Percentiles rank a stretch among this genome's conserved stretches.
Conservation (phyloP, 1,284 basidiomycete genomes). For the Sanguinoderma infundibulare region DNA sequence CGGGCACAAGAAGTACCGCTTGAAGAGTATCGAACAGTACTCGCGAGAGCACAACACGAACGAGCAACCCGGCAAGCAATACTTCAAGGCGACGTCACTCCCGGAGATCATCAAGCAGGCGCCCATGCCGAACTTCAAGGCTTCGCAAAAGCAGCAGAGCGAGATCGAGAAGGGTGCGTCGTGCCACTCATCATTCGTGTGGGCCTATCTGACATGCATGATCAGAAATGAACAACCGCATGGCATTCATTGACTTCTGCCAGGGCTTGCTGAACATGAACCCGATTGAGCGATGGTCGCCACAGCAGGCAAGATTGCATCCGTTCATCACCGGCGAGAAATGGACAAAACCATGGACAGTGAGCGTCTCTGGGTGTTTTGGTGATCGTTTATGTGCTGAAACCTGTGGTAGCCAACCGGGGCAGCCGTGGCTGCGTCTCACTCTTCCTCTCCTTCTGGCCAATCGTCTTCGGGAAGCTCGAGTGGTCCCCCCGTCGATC, state of each 20-base stretch:
- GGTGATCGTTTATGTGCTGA: conserved; percentile 8
- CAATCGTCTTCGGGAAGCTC: conserved; percentile 8
- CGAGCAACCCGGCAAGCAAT: conserved; percentile 98
- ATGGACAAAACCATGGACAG: conserved; percentile 86
- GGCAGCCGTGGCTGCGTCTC: conserved; percentile 32
- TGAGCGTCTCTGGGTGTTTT: conserved; percentile 45
- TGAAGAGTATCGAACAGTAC: conserved; percentile 96
- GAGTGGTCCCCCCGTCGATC: conserved; percentile 46
- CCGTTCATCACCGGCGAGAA: conserved; percentile 99
- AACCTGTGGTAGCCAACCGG: conserved; percentile 49
- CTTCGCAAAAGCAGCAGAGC: conserved; percentile 74
- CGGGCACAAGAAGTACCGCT: conserved; percentile 85
- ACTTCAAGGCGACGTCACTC: conserved; percentile 94
- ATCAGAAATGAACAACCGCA: conserved; percentile 89
- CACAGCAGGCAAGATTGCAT: conserved; percentile 94
- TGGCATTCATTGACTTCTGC: conserved; percentile 98
- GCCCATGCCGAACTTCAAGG: conserved; percentile 82
- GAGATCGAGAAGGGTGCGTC: conserved; percentile 91
- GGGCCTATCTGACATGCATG: conserved; percentile 11
- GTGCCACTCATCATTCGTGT: conserved; percentile 8
- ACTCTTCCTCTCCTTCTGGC: conserved; percentile 23
- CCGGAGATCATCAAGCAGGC: conserved; percentile 97
- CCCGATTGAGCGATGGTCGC: conserved; percentile 95
- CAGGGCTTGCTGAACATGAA: conserved; percentile 94
- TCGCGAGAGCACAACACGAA: conserved; percentile 93